These are phyloP conservation scores for Heliocybe sulcata DNA, from an alignment of 1,284 basidiomycete genomes.

Conservation along the genomic window DNA sequence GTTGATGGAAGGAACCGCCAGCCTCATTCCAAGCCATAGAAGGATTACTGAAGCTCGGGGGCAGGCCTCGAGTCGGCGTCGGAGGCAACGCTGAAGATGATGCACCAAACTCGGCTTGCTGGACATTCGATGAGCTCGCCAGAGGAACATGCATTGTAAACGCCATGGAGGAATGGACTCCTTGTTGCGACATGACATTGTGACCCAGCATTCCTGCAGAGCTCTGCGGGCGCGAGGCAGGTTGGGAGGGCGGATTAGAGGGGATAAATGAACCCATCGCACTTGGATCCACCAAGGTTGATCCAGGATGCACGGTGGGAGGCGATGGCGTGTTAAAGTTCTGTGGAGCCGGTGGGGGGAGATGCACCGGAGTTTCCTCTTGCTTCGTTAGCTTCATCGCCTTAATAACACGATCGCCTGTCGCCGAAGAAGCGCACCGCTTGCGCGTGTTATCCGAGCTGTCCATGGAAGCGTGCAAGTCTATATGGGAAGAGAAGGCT, in stretches of 20 bases:
- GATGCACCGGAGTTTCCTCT: slow-evolving; percentile 33
- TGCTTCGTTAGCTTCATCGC: slow-evolving; percentile 43
- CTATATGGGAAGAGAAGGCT: slow-evolving; percentile 11
- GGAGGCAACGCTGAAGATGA: not conserved
- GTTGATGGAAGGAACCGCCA: slow-evolving; percentile 12
- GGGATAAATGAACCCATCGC: slow-evolving; percentile 14
- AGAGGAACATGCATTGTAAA: slow-evolving; percentile 13
- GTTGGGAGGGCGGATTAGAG: slow-evolving; percentile 22
- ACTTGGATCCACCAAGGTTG: not conserved
- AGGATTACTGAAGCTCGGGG: not conserved
- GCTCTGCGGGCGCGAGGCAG: slow-evolving; percentile 35
- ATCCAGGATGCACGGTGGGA: slow-evolving; percentile 10
- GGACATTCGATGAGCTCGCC: slow-evolving; percentile 2
- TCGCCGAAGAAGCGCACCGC: slow-evolving; percentile 59
- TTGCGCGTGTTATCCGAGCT: slow-evolving; percentile 39
- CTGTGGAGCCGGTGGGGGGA: slow-evolving; percentile 16
- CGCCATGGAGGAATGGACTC: slow-evolving; percentile 13
- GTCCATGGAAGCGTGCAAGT: slow-evolving; percentile 15
- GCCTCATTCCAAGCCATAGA: not conserved
- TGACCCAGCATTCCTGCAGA: slow-evolving; percentile 26
- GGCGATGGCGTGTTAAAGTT: slow-evolving; percentile 15
- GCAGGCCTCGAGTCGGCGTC: too few species aligned
- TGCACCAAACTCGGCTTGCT: not conserved
- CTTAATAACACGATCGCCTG: slow-evolving; percentile 53
- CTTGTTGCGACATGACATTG: slow-evolving; percentile 15